Conservation (phyloP, 75 land plant species). For the Azolla pinnata region DNA sequence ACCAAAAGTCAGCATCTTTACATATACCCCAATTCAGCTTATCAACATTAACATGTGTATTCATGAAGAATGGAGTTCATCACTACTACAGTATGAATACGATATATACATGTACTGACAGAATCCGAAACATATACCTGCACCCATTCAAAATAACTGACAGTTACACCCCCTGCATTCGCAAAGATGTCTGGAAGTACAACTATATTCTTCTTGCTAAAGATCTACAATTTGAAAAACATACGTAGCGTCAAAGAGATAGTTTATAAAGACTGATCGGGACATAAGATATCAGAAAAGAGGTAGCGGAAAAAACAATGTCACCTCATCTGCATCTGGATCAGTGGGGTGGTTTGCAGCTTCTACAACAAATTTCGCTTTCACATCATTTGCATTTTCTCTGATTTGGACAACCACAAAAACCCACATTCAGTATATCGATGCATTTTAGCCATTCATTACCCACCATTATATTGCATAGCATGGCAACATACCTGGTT, state of each 20-base stretch:
- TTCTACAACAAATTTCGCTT: slow-evolving; percentile 32
- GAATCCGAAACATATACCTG: slow-evolving; percentile 43
- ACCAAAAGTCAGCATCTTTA: too few species aligned
- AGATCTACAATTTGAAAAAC: slow-evolving; percentile 28
- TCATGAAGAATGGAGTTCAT: too few species aligned
- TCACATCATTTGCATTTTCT: slow-evolving; percentile 34
- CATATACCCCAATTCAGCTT: too few species aligned
- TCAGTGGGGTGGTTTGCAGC: slow-evolving; percentile 45
- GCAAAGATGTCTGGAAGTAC: slow-evolving; percentile 41
- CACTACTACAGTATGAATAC: too few species aligned
- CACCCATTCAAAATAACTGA: slow-evolving; percentile 97
- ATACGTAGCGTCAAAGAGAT: too few species aligned
- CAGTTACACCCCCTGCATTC: slow-evolving; percentile 88
- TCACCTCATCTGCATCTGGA: slow-evolving; percentile 41
- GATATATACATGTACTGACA: too few species aligned
- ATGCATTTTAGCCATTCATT: too few species aligned
- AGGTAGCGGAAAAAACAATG: background rate
- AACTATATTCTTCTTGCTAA: slow-evolving; percentile 40
- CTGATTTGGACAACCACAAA: too few species aligned
- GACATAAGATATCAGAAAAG: background rate
- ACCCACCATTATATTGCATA: too few species aligned
- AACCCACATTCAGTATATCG: too few species aligned
- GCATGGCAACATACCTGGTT: slow-evolving; percentile 39
- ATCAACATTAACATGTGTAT: too few species aligned
- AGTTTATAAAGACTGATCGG: too few species aligned